Evolutionary conservation across 495 filamentous ascomycete genomes (phyloP).

Genomic region (Penicillium pulvis): DNA sequence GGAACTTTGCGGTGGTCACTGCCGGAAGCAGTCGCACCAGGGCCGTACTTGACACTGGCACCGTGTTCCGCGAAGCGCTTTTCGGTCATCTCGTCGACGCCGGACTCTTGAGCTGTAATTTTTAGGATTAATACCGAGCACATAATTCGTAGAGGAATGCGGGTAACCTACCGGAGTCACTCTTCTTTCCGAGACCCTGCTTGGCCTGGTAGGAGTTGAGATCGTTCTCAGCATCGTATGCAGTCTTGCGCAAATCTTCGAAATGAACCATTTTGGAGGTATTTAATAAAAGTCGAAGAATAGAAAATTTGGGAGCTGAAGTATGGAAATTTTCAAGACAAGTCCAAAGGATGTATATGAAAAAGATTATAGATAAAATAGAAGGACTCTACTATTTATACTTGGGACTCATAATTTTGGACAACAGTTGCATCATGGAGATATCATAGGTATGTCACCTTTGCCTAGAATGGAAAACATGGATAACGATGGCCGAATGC

Average conservation of each 20-base stretch:
- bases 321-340: neutral
- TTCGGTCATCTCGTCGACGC: constrained; percentile 49
- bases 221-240: constrained; percentile 51
- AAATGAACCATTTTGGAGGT: constrained; percentile 33
- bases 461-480: neutral
- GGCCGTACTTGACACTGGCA: constrained; percentile 45
- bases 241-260: constrained; percentile 41
- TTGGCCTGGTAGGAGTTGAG: constrained; percentile 57
- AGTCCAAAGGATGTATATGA: neutral
- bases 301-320: neutral
- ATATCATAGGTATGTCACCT: constrained; percentile 46
- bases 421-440: constrained; percentile 34
- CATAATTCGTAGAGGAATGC: neutral
- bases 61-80: constrained; percentile 46
- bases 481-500: neutral
- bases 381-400: neutral
- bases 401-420: neutral
- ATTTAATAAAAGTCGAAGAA: neutral
- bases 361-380: neutral
- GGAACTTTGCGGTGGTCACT: constrained; percentile 56
- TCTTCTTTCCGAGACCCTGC: constrained; percentile 42
- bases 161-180: constrained; percentile 47
- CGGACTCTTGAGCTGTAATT: constrained; percentile 51
- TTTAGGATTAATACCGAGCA: neutral
- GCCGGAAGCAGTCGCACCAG: constrained; percentile 47